Base-by-base conservation (phyloP, 495 filamentous ascomycete genomes). In the Sporormia fimetaria region DNA sequence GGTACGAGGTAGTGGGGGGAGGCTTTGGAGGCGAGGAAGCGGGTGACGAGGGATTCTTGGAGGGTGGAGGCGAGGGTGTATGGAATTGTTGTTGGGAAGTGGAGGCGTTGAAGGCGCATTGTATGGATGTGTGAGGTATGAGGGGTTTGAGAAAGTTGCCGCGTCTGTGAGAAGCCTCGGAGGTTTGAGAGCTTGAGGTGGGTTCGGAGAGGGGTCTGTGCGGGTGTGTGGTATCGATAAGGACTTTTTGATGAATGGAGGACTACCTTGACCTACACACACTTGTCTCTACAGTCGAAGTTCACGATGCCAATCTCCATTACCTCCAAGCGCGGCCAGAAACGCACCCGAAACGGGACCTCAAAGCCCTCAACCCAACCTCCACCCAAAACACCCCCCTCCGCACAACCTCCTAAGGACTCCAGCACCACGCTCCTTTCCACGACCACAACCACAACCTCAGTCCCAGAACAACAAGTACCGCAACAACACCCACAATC, bases 71-170 rank as follows among this genome's bases (percentile, higher is more conserved):
- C 67, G 14, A 46, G 30, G 14, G 37, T 10, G 40, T 69, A 64
- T 30, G 70, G 61, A 11, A 68, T 71, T 33, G 75, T 61, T 49
- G 61, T 59, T 31, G 76, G 76, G 45, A 90, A 67, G 57, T 79
- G 76, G 55, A 92, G 61, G 66, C 87, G 81, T 30, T 15, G 67
- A 73, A 66, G 87, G 71, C 53, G 59, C 63, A 70, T 69, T 29
- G 52, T n/a, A n/a, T n/a, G n/a, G n/a, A n/a, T n/a, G n/a, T n/a
- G n/a, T n/a, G n/a, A n/a, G n/a, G n/a, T n/a, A n/a, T n/a, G n/a
- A n/a, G n/a, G n/a, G n/a, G n/a, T n/a, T n/a, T n/a, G n/a, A n/a
- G n/a, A n/a, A n/a, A n/a, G n/a, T n/a, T n/a, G n/a, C n/a, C n/a
- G n/a, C n/a, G n/a, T n/a, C n/a, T n/a, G n/a, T n/a, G n/a, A n/a